These are phyloP conservation scores for Hypoxylon rubiginosum DNA, from an alignment of 2,329 filamentous ascomycete genomes.

Conservation along the genomic window DNA sequence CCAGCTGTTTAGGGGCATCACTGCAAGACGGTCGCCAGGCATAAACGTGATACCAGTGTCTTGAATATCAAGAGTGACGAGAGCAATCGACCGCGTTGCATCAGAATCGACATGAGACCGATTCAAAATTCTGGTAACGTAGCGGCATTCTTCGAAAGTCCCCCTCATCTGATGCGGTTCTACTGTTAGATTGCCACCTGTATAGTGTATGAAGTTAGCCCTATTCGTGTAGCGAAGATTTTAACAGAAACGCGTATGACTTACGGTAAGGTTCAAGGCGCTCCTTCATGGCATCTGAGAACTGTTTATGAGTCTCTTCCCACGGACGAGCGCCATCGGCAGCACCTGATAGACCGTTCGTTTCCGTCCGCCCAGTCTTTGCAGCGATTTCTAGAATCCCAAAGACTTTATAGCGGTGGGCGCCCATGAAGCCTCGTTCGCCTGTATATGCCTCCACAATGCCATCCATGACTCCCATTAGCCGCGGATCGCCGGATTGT, in stretches of 20 bases:
- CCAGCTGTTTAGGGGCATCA: conserved; percentile 69
- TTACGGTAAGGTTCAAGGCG: conserved; percentile 62
- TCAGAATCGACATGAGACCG: conserved; percentile 63
- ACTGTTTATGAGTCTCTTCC: conserved; percentile 65
- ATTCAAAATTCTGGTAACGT: conserved; percentile 60
- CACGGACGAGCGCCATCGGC: conserved; percentile 60
- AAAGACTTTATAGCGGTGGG: conserved; percentile 69
- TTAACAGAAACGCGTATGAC: neutral
- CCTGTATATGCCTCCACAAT: conserved; percentile 69
- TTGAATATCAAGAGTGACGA: conserved; percentile 65
- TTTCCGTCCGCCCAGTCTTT: conserved; percentile 66
- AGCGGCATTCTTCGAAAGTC: conserved; percentile 67
- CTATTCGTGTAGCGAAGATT: neutral
- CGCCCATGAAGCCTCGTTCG: conserved; percentile 69
- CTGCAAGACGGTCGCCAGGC: conserved; percentile 65
- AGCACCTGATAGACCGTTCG: conserved; percentile 64
- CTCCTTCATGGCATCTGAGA: conserved; percentile 68
- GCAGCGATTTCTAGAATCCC: conserved; percentile 67
- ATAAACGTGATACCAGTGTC: conserved; percentile 67
- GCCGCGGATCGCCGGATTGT: conserved; percentile 62
- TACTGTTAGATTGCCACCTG: conserved; percentile 57
- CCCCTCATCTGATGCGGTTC: conserved; percentile 68
- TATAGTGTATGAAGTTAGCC: conserved; percentile 12
- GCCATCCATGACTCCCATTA: conserved; percentile 67
- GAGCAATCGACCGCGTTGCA: conserved; percentile 60